Percentiles rank a stretch among this genome's conserved stretches.
phyloP scores from a whole-genome alignment of 2,329 filamentous ascomycete species.

The Nectriaceae sp. region DNA sequence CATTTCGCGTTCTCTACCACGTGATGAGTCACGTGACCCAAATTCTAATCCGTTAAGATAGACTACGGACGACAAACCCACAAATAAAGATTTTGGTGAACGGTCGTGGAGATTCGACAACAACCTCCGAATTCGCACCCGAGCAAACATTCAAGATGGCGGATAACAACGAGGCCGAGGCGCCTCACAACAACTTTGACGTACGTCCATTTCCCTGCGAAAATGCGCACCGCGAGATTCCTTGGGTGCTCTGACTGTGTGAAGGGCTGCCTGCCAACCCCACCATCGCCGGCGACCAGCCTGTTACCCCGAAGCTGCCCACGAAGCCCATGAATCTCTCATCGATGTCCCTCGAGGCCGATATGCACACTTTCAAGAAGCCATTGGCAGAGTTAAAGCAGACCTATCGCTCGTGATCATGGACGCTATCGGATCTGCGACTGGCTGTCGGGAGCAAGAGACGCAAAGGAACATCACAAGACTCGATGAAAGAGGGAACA shows the following conservation, averaged over 20 bases:
- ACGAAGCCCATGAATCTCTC: neutral
- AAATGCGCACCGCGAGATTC: neutral
- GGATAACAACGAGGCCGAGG: neutral
- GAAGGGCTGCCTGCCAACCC: neutral
- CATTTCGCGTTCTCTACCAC: neutral
- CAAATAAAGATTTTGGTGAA: neutral
- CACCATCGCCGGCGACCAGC: neutral
- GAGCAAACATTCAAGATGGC: constrained; percentile 1
- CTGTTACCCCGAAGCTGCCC: neutral
- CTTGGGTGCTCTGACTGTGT: neutral
- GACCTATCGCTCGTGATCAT: no score
- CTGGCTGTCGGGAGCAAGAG: no score
- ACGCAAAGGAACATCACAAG: no score
- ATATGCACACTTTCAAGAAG: neutral
- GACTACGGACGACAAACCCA: neutral
- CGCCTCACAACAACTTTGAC: neutral
- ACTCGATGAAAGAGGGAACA: no score
- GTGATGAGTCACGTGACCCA: neutral
- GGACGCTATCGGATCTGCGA: no score
- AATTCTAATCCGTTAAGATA: neutral
- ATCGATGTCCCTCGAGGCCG: neutral
- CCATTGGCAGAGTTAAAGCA: no score
- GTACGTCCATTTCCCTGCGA: neutral
- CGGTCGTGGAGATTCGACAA: neutral
- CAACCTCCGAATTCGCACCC: neutral